These are phyloP conservation scores for Uronychia setigera DNA, from an alignment of 73 alveolate species.

Conservation along the genomic window DNA sequence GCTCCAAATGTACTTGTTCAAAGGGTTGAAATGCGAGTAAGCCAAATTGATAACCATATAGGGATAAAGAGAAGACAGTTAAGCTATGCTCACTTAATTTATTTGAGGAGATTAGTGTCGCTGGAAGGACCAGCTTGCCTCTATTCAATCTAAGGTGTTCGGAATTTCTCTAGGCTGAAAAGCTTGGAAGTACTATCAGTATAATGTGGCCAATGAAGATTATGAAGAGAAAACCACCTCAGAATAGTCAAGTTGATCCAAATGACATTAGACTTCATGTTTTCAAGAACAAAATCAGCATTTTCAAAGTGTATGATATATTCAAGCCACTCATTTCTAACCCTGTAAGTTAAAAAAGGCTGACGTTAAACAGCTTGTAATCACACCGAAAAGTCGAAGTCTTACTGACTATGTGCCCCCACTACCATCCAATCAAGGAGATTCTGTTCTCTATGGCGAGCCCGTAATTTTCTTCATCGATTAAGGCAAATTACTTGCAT, in stretches of 20 bases:
- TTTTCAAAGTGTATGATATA: neutral
- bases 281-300: neutral
- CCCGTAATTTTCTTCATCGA: neutral
- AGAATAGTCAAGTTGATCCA: neutral
- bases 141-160: neutral
- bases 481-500: neutral
- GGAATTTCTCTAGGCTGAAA: neutral
- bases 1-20: neutral
- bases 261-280: neutral
- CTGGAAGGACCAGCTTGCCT: neutral
- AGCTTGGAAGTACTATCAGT: neutral
- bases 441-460: neutral
- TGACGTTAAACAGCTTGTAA: neutral
- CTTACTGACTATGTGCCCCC: neutral
- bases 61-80: neutral
- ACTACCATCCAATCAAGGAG: neutral
- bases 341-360: neutral
- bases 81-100: neutral
- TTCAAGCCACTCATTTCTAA: neutral
- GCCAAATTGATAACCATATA: neutral
- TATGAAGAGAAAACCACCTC: neutral
- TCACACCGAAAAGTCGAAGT: neutral
- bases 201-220: neutral
- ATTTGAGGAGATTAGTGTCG: neutral
- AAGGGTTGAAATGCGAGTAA: neutral